Evolutionary conservation across 116 monocot genomes (phyloP), one percentile per base, ranked within the genome.

Genomic region (Zostera marina): DNA sequence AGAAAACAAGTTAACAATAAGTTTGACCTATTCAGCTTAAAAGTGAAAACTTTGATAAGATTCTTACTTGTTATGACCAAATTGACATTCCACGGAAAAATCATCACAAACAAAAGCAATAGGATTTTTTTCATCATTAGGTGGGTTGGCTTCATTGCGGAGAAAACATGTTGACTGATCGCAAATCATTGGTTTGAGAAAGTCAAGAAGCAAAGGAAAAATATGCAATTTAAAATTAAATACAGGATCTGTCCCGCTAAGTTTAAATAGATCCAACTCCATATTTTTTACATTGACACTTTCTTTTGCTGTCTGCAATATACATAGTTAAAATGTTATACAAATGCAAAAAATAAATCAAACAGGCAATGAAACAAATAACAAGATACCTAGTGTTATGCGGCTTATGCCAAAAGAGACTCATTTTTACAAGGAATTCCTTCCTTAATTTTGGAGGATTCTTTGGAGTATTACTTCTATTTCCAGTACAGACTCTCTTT

Each of bases 211-310:
- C 19, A 99, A 61, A 48, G 99, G 99, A 40, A 70, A 45, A 68
- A 87, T 66, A 55, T 79, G 76, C 58, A 91, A 60, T 67, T 99
- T 99, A 58, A 91, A 68, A 72, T 62, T 64, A 60, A 98, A 86
- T 59, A 71, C 63, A 44, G 87, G 80, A 72, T 69, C 91, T 22
- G 87, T 76, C 47, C 79, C 83, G 23, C 81, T 75, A 80, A 51
- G 62, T 74, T 79, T 83, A 17, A 76, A 91, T 55, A 84, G 74
- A 52, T 99, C 99, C 66, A 99, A 8, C 24, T 61, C 70, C 44
- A 99, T 20, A 59, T 91, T 87, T 73, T 90, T 99, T 9, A 90
- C 79, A 63, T 91, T 91, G 66, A 91, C 65, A 10, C 60, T 73
- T 66, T 75, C 83, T 78, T 79, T 83, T 66, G 91, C 79, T 10